A percentile compares a stretch with the other conserved stretches of the same genome.
Conservation (phyloP, 495 filamentous ascomycete species). For the Schizothecium vesticola region DNA sequence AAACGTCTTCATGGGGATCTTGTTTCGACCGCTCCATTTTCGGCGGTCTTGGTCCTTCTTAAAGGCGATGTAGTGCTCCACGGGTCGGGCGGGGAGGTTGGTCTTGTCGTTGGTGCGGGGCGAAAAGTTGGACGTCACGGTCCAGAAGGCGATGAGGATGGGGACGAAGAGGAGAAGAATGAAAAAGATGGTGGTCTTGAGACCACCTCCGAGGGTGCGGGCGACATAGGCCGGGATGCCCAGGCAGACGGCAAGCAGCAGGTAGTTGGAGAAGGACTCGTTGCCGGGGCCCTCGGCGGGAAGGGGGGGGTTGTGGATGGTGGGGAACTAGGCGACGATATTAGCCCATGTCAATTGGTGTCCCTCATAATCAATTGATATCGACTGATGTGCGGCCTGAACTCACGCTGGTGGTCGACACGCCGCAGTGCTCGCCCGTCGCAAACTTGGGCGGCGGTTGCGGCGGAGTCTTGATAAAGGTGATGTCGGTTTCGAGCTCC, state of each 20-base stretch:
- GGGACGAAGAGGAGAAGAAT: constrained; percentile 59
- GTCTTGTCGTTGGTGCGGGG: constrained; percentile 77
- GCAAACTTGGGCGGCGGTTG: not conserved
- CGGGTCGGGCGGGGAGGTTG: constrained; percentile 65
- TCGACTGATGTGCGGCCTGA: not conserved
- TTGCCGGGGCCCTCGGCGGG: constrained; percentile 70
- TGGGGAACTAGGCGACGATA: constrained; percentile 50
- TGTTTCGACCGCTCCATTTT: constrained; percentile 70
- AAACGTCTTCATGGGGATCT: constrained; percentile 83
- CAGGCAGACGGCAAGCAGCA: constrained; percentile 53
- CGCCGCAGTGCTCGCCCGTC: not conserved
- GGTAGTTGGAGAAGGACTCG: constrained; percentile 63
- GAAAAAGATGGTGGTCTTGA: constrained; percentile 68
- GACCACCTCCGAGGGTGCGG: constrained; percentile 63
- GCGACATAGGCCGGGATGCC: constrained; percentile 59
- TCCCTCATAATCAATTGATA: constrained; percentile 8
- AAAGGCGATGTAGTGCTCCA: constrained; percentile 83
- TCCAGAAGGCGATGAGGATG: constrained; percentile 63
- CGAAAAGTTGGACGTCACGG: constrained; percentile 55
- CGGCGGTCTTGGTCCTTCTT: constrained; percentile 64
- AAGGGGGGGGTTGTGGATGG: constrained; percentile 76
- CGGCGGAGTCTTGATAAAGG: constrained; percentile 2
- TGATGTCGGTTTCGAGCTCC: constrained; percentile 1
- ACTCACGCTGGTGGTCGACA: constrained; percentile 24
- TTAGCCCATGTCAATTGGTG: not conserved